phyloP scores from a whole-genome alignment of 805 yeast genomes.

The Tetrapisispora pingtungensis region DNA sequence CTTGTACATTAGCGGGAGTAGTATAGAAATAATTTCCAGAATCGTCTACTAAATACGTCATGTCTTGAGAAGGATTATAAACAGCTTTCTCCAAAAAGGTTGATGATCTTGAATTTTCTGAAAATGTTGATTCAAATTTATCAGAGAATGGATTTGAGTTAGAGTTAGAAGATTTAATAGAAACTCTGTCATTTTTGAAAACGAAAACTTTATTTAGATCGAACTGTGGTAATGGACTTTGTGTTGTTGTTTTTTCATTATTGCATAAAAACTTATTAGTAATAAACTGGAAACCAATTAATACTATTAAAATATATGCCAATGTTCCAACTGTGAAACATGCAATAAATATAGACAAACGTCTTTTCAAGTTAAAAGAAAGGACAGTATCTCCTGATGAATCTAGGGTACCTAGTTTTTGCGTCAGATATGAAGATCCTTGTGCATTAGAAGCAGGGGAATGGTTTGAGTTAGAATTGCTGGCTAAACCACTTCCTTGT shows the following conservation, averaged over 20 bases:
- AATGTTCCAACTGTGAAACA: background rate
- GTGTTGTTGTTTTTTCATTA: background rate
- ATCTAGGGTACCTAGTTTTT: constrained; percentile 1
- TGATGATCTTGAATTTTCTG: constrained; percentile 3
- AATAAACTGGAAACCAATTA: background rate
- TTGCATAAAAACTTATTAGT: background rate
- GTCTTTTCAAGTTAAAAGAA: background rate
- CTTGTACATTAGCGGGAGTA: constrained; percentile 3
- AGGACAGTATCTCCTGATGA: background rate
- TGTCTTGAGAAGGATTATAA: constrained; percentile 14
- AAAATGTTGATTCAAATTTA: background rate
- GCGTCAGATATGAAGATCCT: background rate
- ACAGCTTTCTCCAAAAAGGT: constrained; percentile 7
- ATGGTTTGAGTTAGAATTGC: background rate
- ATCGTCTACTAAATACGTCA: constrained; percentile 16
- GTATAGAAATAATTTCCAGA: constrained; percentile 22
- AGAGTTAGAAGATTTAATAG: background rate
- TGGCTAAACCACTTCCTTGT: background rate
- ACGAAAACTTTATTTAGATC: background rate
- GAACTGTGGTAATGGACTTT: background rate
- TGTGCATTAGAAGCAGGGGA: background rate
- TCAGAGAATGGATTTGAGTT: background rate
- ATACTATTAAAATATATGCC: background rate
- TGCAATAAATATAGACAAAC: background rate
- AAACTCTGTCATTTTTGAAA: background rate